phyloP scores from a whole-genome alignment of 306 rosid species.

The Vicia sativa region DNA sequence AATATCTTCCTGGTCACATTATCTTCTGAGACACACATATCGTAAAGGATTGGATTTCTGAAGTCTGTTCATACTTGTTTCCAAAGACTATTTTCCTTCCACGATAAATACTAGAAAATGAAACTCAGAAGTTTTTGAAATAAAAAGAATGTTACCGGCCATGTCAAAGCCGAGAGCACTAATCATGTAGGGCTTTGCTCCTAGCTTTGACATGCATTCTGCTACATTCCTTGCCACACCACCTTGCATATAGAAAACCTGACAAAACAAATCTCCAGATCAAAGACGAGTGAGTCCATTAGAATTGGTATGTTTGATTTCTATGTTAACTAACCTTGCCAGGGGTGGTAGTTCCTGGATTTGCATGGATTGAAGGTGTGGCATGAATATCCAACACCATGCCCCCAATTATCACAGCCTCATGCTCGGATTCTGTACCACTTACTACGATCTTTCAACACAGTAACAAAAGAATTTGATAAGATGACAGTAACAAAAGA shows the following conservation, averaged over 20 bases:
- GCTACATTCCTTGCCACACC: conserved; percentile 96
- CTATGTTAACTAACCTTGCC: conserved; percentile 60
- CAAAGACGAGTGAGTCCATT: neutral
- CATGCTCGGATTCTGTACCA: conserved; percentile 39
- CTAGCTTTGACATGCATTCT: conserved; percentile 89
- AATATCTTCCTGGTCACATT: conserved; percentile 21
- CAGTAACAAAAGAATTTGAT: conserved; percentile 14
- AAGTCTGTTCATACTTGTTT: conserved; percentile 7
- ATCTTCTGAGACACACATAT: conserved; percentile 11
- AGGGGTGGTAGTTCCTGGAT: conserved; percentile 60
- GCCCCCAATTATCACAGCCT: conserved; percentile 77
- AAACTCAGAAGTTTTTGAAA: conserved; percentile 1
- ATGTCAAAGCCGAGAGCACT: conserved; percentile 83
- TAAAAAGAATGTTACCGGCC: conserved; percentile 62
- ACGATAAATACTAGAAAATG: conserved; percentile 11
- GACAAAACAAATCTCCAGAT: conserved; percentile 35
- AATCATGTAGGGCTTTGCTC: conserved; percentile 78
- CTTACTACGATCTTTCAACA: conserved; percentile 32
- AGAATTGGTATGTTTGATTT: neutral
- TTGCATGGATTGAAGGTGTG: conserved; percentile 46
- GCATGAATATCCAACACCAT: conserved; percentile 92
- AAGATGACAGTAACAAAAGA: conserved; percentile 4
- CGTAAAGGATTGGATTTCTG: conserved; percentile 1
- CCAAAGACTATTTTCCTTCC: conserved; percentile 17
- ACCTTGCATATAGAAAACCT: conserved; percentile 78